Base-by-base conservation (phyloP, 1,139 yeast species). In the Lodderomyces beijingensis region DNA sequence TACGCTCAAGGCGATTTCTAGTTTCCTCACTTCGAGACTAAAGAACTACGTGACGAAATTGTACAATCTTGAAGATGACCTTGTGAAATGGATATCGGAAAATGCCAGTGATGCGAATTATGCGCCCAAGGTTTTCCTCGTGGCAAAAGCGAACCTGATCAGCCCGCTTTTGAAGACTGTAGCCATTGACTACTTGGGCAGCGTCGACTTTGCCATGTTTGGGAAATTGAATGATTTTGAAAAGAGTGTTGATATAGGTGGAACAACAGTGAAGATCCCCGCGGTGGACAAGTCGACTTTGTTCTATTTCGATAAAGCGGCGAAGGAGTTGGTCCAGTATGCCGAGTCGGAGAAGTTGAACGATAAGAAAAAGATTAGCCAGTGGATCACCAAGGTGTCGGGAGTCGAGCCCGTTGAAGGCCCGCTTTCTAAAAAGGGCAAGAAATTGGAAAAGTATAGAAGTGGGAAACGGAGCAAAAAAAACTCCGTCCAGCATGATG, bases 31-130 rank as follows among this genome's bases (percentile, higher is more conserved):
- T 23, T 66, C 80, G 3, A 68, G 87, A 45, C 66, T 89, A 38
- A 83, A 85, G 52, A 85, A 84, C 51, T 80, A 81, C 44, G 86
- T 80, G 4, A 77, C 73, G 47, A 72, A 74, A 47, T 53, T 80
- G 28, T 61, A 50, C 25, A 45, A 42, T 32, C 35, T 53, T 7
- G 39, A 50, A 5, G 40, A 54, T 14, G 62, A 43, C 40, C 50
- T 39, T 41, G 49, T 24, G 49, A 52, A 41, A 25, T 77, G 53
- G 66, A 49, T 39, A 38, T 50, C 30, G 46, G 51, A 39, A 5
- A 41, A 50, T 7, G n/a, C 21, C 42, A n/a, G n/a, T n/a, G n/a
- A n/a, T n/a, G n/a, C n/a, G n/a, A 19, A 46, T 10, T 48, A 44
- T 7, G 36, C 38, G 7, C 46, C 51, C 20, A 60, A 65, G 34